Conservation (phyloP, 176 grass and related monocot species). For the Miscanthus lutarioriparius region DNA sequence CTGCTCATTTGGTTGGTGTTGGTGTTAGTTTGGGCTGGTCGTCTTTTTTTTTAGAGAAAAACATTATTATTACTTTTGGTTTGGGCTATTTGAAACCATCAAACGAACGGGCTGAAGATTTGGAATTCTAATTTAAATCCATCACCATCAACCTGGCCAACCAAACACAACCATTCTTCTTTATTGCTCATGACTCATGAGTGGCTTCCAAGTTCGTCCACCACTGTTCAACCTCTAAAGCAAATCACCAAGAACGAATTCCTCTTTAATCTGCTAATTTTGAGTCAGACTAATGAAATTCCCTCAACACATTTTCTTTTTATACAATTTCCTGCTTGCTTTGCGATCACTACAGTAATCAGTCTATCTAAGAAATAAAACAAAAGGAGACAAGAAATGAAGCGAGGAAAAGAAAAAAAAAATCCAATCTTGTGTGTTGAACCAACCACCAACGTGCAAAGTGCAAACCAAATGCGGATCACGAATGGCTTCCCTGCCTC, state of each 20-base stretch:
- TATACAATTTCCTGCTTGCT: conserved; percentile 19
- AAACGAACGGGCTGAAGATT: too few species aligned
- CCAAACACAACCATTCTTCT: conserved; percentile 6
- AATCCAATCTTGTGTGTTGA: background rate
- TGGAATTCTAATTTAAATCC: background rate
- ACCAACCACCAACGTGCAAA: too few species aligned
- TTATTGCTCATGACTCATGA: conserved; percentile 7
- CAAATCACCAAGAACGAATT: conserved; percentile 25
- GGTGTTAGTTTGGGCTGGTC: too few species aligned
- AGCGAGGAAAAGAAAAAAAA: background rate
- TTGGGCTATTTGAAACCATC: too few species aligned
- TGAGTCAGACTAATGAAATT: background rate
- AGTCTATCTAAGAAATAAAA: background rate
- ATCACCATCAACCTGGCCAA: background rate
- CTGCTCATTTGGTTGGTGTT: too few species aligned
- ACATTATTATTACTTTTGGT: too few species aligned
- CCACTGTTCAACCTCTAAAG: conserved; percentile 11
- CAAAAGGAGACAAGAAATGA: background rate
- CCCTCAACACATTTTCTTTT: background rate
- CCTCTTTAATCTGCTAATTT: background rate
- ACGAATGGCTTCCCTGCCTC: conserved; percentile 48
- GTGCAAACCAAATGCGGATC: conserved; percentile 22
- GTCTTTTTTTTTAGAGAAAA: too few species aligned
- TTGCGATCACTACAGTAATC: conserved; percentile 31
- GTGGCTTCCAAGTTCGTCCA: conserved; percentile 49